Evolutionary conservation across 2,329 filamentous ascomycete species (phyloP), one percentile per base, ranked within the genome.

Genomic region (Aspergillus flavus): DNA sequence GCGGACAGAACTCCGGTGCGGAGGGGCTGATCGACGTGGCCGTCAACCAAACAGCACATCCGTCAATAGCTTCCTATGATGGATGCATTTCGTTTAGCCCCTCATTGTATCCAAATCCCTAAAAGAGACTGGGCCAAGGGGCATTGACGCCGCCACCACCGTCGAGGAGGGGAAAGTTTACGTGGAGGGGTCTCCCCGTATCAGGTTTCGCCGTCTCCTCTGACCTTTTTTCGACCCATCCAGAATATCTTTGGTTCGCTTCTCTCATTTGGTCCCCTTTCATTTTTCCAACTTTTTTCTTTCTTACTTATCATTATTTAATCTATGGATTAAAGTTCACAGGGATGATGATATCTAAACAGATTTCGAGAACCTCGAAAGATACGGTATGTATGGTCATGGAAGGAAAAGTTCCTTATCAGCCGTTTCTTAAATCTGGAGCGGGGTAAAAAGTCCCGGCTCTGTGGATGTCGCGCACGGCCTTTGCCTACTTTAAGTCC

Each of bases 21-120:
- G 58, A 61, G 59, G 41, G 43, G 53, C 23, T 50, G 59, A 61
- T 61, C 59, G 59, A 57, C 59, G 59, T 61, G 52, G 39, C 53
- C 30, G 23, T 28, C 26, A 26, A 50, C 26, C 46, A 26, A 50
- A 50, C 46, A 50, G 26, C 46, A 50, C 46, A 28, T 19, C 46
- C 26, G 26, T 28, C 26, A 30, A 26, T 10, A 28, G 45, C 45
- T 48, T 36, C 6, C 45, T 36, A 36, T 36, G 34, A 36, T 14
- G 14, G 21, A 14, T 28, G 16, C 23, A 5, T 14, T 48, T 48
- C 23, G 45, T 41, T 14, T 48, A 48, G 45, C 48, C 48, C 48
- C 28, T 52, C 48, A 32, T 52, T 32, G 28, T 52, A 52, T 52
- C 48, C 56, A 48, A 48, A 58, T 48, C 56, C 41, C 48, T n/a